Evolutionary conservation across 1,284 basidiomycete species (phyloP).

Genomic region (Anthracocystis walkeri): DNA sequence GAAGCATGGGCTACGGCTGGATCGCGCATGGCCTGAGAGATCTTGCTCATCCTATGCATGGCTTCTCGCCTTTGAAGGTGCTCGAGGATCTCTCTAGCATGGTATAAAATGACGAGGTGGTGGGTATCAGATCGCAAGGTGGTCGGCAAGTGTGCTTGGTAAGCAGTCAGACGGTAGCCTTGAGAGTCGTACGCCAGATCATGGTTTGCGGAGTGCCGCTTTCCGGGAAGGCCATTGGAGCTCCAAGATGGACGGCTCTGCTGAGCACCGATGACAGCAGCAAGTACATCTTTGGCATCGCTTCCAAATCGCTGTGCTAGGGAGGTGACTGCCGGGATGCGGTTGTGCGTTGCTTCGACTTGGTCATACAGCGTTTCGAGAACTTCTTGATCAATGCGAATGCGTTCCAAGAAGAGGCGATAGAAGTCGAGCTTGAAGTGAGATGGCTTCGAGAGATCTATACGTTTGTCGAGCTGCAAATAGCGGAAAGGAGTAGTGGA

Average conservation of each 20-base stretch:
- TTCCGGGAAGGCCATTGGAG: constrained; percentile 4
- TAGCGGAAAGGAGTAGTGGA: constrained; percentile 19
- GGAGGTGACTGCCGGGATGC: constrained; percentile 20
- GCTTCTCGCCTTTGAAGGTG: constrained; percentile 52
- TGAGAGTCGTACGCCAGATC: constrained; percentile 5
- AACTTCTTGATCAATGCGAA: constrained; percentile 40
- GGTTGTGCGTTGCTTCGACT: constrained; percentile 22
- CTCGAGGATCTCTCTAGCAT: constrained; percentile 50
- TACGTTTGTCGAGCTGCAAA: constrained; percentile 1
- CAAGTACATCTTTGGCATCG: constrained; percentile 50
- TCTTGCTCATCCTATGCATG: constrained; percentile 26
- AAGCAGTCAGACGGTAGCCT: constrained; percentile 35
- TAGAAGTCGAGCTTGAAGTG: constrained; percentile 34
- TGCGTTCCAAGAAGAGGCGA: constrained; percentile 44
- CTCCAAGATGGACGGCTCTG: constrained; percentile 28
- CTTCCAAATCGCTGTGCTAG: constrained; percentile 32
- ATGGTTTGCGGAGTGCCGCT: not conserved
- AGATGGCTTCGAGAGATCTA: not conserved
- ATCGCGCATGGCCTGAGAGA: not conserved
- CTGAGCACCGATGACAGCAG: constrained; percentile 35
- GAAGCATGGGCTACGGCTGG: not conserved
- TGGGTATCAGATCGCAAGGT: constrained; percentile 43
- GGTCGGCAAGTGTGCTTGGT: constrained; percentile 36
- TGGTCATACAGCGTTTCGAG: constrained; percentile 38
- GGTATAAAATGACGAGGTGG: constrained; percentile 44